Base-by-base conservation (phyloP, 805 yeast species). In the Starmera dryadoides region DNA sequence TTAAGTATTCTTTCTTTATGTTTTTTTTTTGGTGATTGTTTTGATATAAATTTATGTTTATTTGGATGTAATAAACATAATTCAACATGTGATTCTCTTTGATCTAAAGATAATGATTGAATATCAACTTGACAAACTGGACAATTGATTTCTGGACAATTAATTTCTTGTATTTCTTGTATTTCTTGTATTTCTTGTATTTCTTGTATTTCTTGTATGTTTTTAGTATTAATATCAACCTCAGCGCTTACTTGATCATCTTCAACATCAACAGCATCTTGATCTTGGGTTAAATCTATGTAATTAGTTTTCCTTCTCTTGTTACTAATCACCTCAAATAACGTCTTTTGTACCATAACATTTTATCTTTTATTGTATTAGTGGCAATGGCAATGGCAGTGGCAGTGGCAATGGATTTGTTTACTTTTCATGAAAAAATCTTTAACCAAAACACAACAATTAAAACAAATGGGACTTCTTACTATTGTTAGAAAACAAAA, bases 401-500 rank as follows among this genome's bases (percentile, higher is more conserved):
- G n/a, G n/a, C n/a, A n/a, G n/a, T n/a, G n/a, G n/a, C n/a, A n/a
- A n/a, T n/a, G n/a, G n/a, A n/a, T n/a, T n/a, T n/a, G n/a, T n/a
- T n/a, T n/a, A 22, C 25, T 22, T 22, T 22, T 22, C 7, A 22
- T 8, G 25, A 22, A 22, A 22, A 22, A 10, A 22, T 22, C n/a
- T n/a, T n/a, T n/a, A n/a, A n/a, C n/a, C 10, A 7, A 10, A 30
- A 17, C 4, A 12, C 11, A 6, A 30, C 11, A 16, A 20, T 9
- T 3, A 17, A 18, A 18, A 14, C 7, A n/a, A 14, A 88, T 88
- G 97, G 96, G 96, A 0, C 71, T 88, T 2, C 62, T 88, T 15
- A 74, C 86, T 1, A 81, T 87, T 22, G 82, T 89, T 41, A 71
- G 81, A 50, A 88, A 87, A 55, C 95, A 86, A 54, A 82, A 86